A percentile compares a stretch with the other conserved stretches of the same genome.
phyloP scores from a whole-genome alignment of 1,284 basidiomycete genomes.

The Amylostereum areolatum region DNA sequence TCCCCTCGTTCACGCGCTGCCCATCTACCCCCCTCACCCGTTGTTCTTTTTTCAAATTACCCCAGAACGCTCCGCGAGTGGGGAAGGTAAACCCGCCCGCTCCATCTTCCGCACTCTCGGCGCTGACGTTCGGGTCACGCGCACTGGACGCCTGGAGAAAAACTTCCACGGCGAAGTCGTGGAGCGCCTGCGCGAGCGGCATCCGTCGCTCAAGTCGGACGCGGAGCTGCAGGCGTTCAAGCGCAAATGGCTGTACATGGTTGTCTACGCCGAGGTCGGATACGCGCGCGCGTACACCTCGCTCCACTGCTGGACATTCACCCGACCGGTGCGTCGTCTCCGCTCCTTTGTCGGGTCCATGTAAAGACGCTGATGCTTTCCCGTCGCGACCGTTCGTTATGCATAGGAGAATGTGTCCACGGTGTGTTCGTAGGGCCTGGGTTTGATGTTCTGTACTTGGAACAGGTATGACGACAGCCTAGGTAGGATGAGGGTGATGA shows the following conservation, averaged over 20 bases:
- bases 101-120: too few species aligned
- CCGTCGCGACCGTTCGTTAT: too few species aligned
- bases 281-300: conserved; percentile 21
- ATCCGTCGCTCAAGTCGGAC: conserved; percentile 5
- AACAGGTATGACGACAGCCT: too few species aligned
- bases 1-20: background rate
- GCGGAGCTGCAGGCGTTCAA: conserved; percentile 17
- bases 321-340: conserved; percentile 14
- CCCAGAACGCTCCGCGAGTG: conserved; percentile 46
- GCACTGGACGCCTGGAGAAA: conserved; percentile 17
- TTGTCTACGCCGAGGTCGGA: conserved; percentile 22
- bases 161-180: conserved; percentile 16
- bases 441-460: too few species aligned
- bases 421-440: too few species aligned
- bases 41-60: conserved; percentile 27
- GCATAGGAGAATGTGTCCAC: too few species aligned
- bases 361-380: too few species aligned
- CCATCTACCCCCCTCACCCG: background rate
- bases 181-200: conserved; percentile 9
- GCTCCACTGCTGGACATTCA: conserved; percentile 19
- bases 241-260: conserved; percentile 25
- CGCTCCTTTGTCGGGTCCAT: too few species aligned
- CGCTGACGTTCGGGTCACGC: too few species aligned
- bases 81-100: conserved; percentile 16
- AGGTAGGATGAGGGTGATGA: too few species aligned